Conservation (phyloP, 345 rosid genomes). For the Murraya paniculata region DNA sequence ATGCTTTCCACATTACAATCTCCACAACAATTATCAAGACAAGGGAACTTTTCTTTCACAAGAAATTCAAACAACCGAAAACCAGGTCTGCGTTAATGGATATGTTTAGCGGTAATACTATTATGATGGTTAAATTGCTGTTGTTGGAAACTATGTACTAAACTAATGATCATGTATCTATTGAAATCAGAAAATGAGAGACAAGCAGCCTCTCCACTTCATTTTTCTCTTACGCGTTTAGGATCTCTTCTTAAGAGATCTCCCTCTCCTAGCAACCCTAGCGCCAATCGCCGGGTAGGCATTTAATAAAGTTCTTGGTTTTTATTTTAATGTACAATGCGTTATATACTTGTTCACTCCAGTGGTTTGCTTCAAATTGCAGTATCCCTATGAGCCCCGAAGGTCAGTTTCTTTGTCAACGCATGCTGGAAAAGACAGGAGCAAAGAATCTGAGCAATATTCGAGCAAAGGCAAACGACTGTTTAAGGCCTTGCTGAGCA, state of each 20-base stretch:
- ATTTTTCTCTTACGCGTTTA: constrained; percentile 39
- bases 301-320: too few species aligned
- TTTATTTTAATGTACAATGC: not conserved
- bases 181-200: constrained; percentile 33
- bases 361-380: constrained; percentile 10
- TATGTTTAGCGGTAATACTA: not conserved
- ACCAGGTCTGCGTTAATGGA: constrained; percentile 29
- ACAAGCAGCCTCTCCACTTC: constrained; percentile 49
- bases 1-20: constrained; percentile 19
- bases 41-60: constrained; percentile 37
- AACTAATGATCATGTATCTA: not conserved
- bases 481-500: constrained; percentile 67
- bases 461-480: constrained; percentile 55
- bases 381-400: constrained; percentile 46
- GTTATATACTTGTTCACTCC: not conserved
- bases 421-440: constrained; percentile 29
- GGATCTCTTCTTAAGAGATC: constrained; percentile 53
- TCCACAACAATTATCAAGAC: constrained; percentile 32
- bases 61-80: constrained; percentile 26
- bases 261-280: constrained; percentile 40
- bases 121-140: not conserved
- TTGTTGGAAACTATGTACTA: not conserved
- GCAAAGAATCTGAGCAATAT: constrained; percentile 31
- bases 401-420: constrained; percentile 45
- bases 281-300: constrained; percentile 36